These are phyloP conservation scores for Arabidopsis suecica DNA, from an alignment of 345 rosid species.

Conservation along the genomic window DNA sequence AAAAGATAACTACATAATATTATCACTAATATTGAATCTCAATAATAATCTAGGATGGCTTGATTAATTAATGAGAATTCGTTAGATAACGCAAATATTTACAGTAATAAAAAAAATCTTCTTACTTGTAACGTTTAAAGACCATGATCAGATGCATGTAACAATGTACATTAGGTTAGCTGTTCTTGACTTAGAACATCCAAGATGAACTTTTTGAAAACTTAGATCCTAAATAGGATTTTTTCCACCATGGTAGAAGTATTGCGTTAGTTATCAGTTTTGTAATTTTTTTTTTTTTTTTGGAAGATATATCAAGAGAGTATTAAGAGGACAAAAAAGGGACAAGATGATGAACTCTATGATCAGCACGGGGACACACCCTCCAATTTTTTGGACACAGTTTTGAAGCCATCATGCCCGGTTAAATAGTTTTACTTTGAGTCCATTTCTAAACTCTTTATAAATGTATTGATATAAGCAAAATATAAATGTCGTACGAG, in stretches of 20 bases:
- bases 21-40: background rate
- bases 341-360: background rate
- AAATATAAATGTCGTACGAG: background rate
- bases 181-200: background rate
- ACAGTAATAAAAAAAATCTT: too few species aligned
- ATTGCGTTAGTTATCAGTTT: background rate
- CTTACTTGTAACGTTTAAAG: too few species aligned
- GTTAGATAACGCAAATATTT: too few species aligned
- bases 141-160: background rate
- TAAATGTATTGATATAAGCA: slow-evolving; percentile 7
- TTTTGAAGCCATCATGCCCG: slow-evolving; percentile 1
- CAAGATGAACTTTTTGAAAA: background rate
- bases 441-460: background rate
- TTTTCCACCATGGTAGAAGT: background rate
- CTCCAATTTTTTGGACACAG: slow-evolving; percentile 4
- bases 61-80: background rate
- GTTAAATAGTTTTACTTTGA: background rate
- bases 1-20: background rate
- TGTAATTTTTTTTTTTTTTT: background rate
- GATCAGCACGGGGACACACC: background rate
- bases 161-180: background rate
- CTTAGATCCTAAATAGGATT: background rate
- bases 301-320: background rate
- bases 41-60: background rate
- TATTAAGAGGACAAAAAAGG: slow-evolving; percentile 5